Conservation (phyloP, 1,139 yeast species). For the Williopsis jadinii region DNA sequence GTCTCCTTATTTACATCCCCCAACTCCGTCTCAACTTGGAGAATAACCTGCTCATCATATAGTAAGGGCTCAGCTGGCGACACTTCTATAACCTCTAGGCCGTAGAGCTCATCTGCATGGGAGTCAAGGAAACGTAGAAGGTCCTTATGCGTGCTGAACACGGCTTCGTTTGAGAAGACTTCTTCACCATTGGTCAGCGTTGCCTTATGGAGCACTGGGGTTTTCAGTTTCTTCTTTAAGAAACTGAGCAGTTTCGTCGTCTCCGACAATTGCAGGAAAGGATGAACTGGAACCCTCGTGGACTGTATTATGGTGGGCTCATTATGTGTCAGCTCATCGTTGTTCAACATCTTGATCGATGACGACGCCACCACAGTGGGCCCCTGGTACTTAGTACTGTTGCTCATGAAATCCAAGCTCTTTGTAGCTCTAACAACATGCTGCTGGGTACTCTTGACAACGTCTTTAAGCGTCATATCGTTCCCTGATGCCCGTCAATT, state of each 20-base stretch:
- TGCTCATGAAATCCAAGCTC: constrained; percentile 10
- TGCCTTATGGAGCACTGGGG: constrained; percentile 2
- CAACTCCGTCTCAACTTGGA: background rate
- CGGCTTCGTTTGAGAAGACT: background rate
- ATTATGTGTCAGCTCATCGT: background rate
- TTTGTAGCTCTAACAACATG: constrained; percentile 8
- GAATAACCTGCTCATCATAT: background rate
- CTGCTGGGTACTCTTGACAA: background rate
- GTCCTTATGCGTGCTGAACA: constrained; percentile 4
- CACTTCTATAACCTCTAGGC: constrained; percentile 1
- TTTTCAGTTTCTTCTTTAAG: background rate
- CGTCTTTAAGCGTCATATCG: background rate
- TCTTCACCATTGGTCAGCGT: constrained; percentile 1
- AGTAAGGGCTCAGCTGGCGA: background rate
- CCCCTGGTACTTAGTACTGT: constrained; percentile 7
- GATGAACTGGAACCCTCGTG: constrained; percentile 5
- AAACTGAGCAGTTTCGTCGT: constrained; percentile 1
- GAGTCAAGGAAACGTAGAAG: background rate
- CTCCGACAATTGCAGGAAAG: constrained; percentile 5
- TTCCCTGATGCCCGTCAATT: too few relatives aligned
- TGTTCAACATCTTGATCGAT: background rate
- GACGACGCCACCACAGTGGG: background rate
- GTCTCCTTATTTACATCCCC: constrained; percentile 1
- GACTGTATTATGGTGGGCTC: constrained; percentile 1
- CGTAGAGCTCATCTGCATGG: background rate